A percentile compares a stretch with the other conserved stretches of the same genome.
These are phyloP conservation scores for Skeletonema menzelii DNA, from an alignment of 108 stramenopile genomes.

Conservation along the genomic window DNA sequence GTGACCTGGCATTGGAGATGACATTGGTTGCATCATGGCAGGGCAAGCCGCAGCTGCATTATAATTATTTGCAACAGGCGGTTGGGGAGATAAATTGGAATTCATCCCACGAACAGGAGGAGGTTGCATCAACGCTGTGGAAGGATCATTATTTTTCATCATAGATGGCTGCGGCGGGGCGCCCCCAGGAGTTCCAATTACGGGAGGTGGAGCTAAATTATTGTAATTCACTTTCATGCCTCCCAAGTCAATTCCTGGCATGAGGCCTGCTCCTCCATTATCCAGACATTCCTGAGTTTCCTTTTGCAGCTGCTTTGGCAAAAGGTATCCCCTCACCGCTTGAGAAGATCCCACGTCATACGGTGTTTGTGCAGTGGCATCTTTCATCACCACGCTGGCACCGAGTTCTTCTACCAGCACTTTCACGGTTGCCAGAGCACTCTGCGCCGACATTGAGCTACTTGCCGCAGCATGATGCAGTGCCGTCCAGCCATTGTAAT, in stretches of 20 bases:
- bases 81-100: slow-evolving; percentile 1
- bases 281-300: slow-evolving; percentile 79
- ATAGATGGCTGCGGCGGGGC: slow-evolving; percentile 5
- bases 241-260: slow-evolving; percentile 84
- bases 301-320: slow-evolving; percentile 81
- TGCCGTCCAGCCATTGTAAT: slow-evolving; percentile 69
- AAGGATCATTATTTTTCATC: slow-evolving; percentile 30
- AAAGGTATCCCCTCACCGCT: slow-evolving; percentile 72
- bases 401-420: slow-evolving; percentile 61
- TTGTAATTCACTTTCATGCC: slow-evolving; percentile 59
- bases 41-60: not conserved
- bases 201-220: slow-evolving; percentile 68
- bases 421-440: slow-evolving; percentile 38
- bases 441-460: slow-evolving; percentile 15
- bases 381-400: slow-evolving; percentile 58
- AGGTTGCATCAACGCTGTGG: slow-evolving; percentile 44
- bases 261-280: slow-evolving; percentile 75
- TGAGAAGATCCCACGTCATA: slow-evolving; percentile 78
- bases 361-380: slow-evolving; percentile 68
- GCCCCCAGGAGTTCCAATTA: slow-evolving; percentile 20
- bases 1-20: not conserved
- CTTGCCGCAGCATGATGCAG: slow-evolving; percentile 72
- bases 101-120: slow-evolving; percentile 20
- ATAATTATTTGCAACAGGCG: slow-evolving; percentile 4
- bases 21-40: not conserved